A percentile compares a stretch with the other conserved stretches of the same genome.
These are phyloP conservation scores for Alternaria ventricosa DNA, from an alignment of 2,329 filamentous ascomycete species.

Conservation along the genomic window DNA sequence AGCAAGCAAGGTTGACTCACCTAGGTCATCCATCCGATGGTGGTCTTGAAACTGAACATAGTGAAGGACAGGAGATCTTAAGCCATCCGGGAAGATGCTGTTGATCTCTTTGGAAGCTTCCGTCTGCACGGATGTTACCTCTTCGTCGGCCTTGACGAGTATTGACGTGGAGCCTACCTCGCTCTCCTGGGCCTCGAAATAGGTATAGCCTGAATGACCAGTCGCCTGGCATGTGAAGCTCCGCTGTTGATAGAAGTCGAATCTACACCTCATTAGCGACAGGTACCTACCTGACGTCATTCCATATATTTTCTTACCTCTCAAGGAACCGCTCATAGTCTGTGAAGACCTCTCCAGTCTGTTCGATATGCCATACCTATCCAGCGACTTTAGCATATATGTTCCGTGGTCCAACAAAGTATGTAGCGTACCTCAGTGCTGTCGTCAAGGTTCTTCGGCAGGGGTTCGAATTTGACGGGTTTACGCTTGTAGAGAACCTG, in stretches of 20 bases:
- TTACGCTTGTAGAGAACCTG: constrained; percentile 97
- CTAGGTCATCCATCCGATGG: constrained; percentile 80
- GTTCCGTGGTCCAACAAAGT: constrained; percentile 12
- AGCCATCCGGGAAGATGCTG: constrained; percentile 85
- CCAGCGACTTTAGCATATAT: constrained; percentile 34
- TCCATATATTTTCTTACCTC: constrained; percentile 64
- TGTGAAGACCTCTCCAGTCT: constrained; percentile 88
- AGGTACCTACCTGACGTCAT: constrained; percentile 27
- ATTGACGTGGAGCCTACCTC: constrained; percentile 68
- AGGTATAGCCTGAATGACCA: constrained; percentile 87
- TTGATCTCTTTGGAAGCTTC: constrained; percentile 86
- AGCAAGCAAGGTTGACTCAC: constrained; percentile 49
- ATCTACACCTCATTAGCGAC: constrained; percentile 58
- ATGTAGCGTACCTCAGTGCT: constrained; percentile 73
- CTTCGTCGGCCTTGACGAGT: constrained; percentile 31
- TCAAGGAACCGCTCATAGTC: constrained; percentile 87
- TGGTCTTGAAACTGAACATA: constrained; percentile 86
- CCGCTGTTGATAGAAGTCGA: constrained; percentile 93
- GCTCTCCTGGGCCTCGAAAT: constrained; percentile 90
- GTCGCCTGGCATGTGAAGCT: constrained; percentile 96
- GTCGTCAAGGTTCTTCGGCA: constrained; percentile 77
- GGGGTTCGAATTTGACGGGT: constrained; percentile 81
- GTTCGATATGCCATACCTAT: constrained; percentile 89
- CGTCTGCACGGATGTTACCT: constrained; percentile 49
- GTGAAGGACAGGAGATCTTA: constrained; percentile 89